Percentiles rank a stretch among this genome's conserved stretches.
Conservation (phyloP, 129 eudicot species). For the carrot (Daucus carota) region DNA sequence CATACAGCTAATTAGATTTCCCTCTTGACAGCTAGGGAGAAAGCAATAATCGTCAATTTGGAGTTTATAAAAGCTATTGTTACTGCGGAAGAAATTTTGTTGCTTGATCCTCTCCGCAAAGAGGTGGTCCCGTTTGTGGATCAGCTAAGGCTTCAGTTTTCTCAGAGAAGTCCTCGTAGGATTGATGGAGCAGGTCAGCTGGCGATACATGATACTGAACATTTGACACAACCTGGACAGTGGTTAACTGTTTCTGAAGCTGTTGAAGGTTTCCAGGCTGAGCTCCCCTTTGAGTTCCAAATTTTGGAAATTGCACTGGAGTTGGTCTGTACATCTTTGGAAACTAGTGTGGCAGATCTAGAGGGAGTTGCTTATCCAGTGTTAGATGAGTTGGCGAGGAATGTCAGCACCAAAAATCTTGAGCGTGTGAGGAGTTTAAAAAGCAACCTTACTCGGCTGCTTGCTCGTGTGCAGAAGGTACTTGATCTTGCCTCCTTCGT, state of each 20-base stretch:
- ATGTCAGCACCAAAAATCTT: slow-evolving; percentile 92
- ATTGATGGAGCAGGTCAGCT: slow-evolving; percentile 34
- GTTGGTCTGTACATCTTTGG: slow-evolving; percentile 83
- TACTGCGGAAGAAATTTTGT: slow-evolving; percentile 94
- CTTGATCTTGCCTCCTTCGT: neutral
- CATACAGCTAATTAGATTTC: neutral
- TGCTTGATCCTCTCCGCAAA: slow-evolving; percentile 93
- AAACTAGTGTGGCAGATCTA: slow-evolving; percentile 74
- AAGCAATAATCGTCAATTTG: slow-evolving; percentile 92
- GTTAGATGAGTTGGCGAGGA: slow-evolving; percentile 87
- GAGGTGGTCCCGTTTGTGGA: slow-evolving; percentile 97
- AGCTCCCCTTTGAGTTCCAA: slow-evolving; percentile 98
- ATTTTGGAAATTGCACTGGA: slow-evolving; percentile 88
- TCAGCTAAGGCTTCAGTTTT: slow-evolving; percentile 79
- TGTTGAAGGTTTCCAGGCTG: slow-evolving; percentile 65
- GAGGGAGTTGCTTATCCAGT: slow-evolving; percentile 93
- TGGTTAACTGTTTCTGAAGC: slow-evolving; percentile 57
- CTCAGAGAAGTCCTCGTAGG: slow-evolving; percentile 34
- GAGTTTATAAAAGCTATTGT: slow-evolving; percentile 91
- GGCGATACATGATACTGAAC: slow-evolving; percentile 43
- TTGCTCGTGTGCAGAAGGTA: slow-evolving; percentile 99
- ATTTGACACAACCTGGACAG: slow-evolving; percentile 52
- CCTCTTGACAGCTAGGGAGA: slow-evolving; percentile 77
- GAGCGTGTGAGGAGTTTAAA: slow-evolving; percentile 94
- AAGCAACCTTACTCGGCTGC: slow-evolving; percentile 91